These are phyloP conservation scores for Talaromyces proteolyticus DNA, from an alignment of 495 filamentous ascomycete species.

Conservation along the genomic window DNA sequence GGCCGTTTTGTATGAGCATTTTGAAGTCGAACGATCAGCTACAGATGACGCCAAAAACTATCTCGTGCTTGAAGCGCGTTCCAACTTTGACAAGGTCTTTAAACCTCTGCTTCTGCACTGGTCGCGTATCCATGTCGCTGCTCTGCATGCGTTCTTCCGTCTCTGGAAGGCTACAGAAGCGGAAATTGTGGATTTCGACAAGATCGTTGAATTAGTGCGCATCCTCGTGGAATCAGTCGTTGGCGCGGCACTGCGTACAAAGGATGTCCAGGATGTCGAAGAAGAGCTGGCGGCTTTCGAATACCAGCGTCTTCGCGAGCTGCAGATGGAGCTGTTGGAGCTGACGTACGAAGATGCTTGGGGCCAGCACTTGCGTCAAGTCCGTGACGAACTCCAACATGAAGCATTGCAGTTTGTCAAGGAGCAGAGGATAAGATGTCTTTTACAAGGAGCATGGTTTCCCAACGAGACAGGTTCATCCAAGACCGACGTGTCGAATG, in stretches of 20 bases:
- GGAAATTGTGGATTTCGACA: conserved; percentile 79
- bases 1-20: conserved; percentile 86
- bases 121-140: conserved; percentile 88
- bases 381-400: conserved; percentile 87
- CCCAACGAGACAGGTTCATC: conserved; percentile 42
- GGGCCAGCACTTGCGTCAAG: conserved; percentile 84
- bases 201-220: conserved; percentile 82
- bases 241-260: conserved; percentile 73
- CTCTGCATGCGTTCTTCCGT: conserved; percentile 83
- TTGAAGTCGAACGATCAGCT: conserved; percentile 85
- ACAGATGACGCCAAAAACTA: conserved; percentile 76
- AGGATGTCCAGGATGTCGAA: conserved; percentile 83
- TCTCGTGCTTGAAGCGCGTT: conserved; percentile 66
- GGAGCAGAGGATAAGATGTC: conserved; percentile 90
- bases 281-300: conserved; percentile 84
- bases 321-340: conserved; percentile 95
- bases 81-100: conserved; percentile 82
- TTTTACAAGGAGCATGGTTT: conserved; percentile 90
- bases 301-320: conserved; percentile 63
- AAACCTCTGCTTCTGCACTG: conserved; percentile 87
- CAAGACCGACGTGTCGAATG: conserved; percentile 24
- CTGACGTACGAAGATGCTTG: conserved; percentile 89
- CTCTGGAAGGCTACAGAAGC: conserved; percentile 89
- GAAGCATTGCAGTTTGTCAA: conserved; percentile 95
- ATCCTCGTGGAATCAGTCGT: conserved; percentile 91